Evolutionary conservation across 805 yeast species (phyloP).

Genomic region (Saturnispora quitensis): DNA sequence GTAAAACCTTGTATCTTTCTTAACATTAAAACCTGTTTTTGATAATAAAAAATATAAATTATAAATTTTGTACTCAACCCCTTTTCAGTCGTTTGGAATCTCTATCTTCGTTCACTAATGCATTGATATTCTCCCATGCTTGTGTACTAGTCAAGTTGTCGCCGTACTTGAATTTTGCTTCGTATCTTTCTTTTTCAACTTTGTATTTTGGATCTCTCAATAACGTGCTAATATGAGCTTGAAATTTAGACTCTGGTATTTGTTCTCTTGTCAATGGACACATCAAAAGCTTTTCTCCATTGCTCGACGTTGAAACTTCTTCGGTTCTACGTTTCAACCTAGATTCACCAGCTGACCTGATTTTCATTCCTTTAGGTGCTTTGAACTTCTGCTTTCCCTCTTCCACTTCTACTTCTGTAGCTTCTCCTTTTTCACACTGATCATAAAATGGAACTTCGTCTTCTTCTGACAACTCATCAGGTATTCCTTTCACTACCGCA

Average conservation of each 20-base stretch:
- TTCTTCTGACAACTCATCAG: slow-evolving; percentile 10
- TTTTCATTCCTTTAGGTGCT: slow-evolving; percentile 45
- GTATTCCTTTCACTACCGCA: slow-evolving; percentile 8
- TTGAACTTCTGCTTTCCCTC: slow-evolving; percentile 4
- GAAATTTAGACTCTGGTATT: slow-evolving; percentile 63
- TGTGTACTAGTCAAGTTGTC: slow-evolving; percentile 32
- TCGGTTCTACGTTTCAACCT: slow-evolving; percentile 31
- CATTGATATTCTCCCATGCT: slow-evolving; percentile 53
- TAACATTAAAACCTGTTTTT: not conserved
- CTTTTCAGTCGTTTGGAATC: slow-evolving; percentile 6
- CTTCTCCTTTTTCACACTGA: not conserved
- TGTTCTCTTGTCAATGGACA: slow-evolving; percentile 75
- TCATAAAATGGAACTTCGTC: slow-evolving; percentile 5
- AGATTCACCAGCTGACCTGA: slow-evolving; percentile 64
- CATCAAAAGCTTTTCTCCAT: slow-evolving; percentile 33
- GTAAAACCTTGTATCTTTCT: not conserved
- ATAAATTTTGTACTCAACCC: not conserved
- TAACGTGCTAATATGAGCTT: slow-evolving; percentile 58
- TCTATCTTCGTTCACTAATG: slow-evolving; percentile 19
- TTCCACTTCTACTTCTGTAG: slow-evolving; percentile 1
- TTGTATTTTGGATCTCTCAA: slow-evolving; percentile 72
- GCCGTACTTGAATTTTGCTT: slow-evolving; percentile 40
- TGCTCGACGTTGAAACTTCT: not conserved
- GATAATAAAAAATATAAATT: not conserved
- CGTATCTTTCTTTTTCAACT: slow-evolving; percentile 55